Conservation (phyloP, 805 yeast genomes). For the Starmerella bombicola region DNA sequence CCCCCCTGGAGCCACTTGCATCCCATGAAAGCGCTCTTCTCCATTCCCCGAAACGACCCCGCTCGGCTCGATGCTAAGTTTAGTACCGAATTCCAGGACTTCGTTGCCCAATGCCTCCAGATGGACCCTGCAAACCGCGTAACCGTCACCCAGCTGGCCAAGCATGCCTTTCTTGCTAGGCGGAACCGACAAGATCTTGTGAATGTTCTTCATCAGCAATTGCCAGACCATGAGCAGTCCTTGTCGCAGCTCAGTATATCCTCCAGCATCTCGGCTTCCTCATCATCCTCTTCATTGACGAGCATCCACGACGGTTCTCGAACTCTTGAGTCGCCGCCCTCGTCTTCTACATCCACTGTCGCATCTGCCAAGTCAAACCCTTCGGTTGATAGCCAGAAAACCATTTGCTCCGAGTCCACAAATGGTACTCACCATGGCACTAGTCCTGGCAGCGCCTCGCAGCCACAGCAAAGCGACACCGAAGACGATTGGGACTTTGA, state of each 20-base stretch:
- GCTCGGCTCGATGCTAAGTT: conserved; percentile 32
- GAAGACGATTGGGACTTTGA: conserved; percentile 33
- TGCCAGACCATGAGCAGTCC: neutral
- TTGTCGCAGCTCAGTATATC: neutral
- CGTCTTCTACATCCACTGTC: neutral
- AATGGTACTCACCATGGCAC: neutral
- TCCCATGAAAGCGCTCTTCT: conserved; percentile 44
- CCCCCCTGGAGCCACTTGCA: conserved; percentile 50
- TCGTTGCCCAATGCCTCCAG: conserved; percentile 55
- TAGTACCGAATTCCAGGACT: conserved; percentile 49
- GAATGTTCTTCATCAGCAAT: conserved; percentile 11
- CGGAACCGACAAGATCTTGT: conserved; percentile 17
- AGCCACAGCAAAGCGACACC: conserved; percentile 14
- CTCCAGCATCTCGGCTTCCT: neutral
- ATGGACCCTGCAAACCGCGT: conserved; percentile 60
- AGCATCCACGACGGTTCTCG: neutral
- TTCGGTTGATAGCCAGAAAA: neutral
- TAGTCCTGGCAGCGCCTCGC: neutral
- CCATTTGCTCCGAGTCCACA: neutral
- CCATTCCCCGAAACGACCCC: conserved; percentile 39
- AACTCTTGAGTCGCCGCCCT: neutral
- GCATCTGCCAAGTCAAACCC: neutral
- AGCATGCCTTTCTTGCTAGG: conserved; percentile 44
- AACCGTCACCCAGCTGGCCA: conserved; percentile 46
- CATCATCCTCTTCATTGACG: neutral